A percentile compares a stretch with the other conserved stretches of the same genome.
Evolutionary conservation across 257 asterid genomes (phyloP).

Genomic region (Nicotiana sylvestris): DNA sequence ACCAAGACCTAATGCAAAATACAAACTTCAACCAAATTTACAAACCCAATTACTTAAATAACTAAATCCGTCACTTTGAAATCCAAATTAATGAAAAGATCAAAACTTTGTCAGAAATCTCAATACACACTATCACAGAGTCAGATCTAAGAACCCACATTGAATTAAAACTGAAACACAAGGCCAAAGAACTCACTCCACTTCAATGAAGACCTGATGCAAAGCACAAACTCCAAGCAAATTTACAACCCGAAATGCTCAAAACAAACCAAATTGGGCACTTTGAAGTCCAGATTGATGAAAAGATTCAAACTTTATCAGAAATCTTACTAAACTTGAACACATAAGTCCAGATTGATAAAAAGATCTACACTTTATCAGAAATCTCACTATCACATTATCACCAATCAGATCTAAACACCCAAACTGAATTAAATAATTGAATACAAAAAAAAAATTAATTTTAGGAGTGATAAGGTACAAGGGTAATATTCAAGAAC

Average conservation of each 20-base stretch:
- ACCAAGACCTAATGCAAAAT: background rate
- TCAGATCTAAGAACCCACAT: constrained; percentile 2
- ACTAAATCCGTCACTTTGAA: background rate
- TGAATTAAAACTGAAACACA: background rate
- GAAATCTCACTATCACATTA: background rate
- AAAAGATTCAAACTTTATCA: background rate
- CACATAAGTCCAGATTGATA: too few relatives aligned
- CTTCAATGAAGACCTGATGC: background rate
- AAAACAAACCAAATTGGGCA: background rate
- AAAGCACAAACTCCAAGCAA: background rate
- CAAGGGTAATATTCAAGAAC: background rate
- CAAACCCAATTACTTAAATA: background rate
- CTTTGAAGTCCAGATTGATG: background rate
- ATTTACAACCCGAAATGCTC: background rate
- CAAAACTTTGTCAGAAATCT: background rate
- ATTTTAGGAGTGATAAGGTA: background rate
- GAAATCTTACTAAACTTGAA: constrained; percentile 12
- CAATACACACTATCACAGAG: background rate
- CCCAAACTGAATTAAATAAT: background rate
- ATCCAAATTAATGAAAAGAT: constrained; percentile 8
- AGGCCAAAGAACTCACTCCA: background rate
- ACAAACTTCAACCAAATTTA: background rate
- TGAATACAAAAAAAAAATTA: too few relatives aligned
- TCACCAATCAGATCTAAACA: constrained; percentile 38
- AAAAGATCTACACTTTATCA: too few relatives aligned